Conservation (phyloP, 345 rosid genomes). For the Gossypioides kirkii region DNA sequence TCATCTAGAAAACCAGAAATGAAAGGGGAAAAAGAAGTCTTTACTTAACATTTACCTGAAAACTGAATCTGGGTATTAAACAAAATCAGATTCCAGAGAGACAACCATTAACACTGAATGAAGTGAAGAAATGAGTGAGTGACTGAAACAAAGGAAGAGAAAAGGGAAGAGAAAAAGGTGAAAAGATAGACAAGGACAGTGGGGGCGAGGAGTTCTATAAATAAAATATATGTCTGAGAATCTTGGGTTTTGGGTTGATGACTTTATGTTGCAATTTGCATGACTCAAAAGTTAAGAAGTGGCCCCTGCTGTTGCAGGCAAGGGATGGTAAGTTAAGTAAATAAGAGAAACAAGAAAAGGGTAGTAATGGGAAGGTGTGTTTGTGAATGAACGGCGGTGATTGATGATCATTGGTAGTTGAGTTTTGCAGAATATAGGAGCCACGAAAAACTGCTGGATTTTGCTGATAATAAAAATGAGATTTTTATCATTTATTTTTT, state of each 20-base stretch:
- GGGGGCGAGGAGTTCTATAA: slow-evolving; percentile 1
- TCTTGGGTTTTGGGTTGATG: slow-evolving; percentile 10
- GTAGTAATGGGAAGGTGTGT: background rate
- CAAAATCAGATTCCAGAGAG: background rate
- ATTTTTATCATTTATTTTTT: background rate
- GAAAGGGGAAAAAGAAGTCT: background rate
- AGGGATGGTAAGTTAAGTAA: slow-evolving; percentile 2
- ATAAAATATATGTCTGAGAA: slow-evolving; percentile 12
- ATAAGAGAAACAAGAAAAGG: background rate
- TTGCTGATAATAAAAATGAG: background rate
- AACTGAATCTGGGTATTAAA: background rate
- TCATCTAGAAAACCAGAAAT: background rate
- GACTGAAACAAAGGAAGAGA: background rate
- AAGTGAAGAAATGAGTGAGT: background rate
- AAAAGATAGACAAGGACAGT: slow-evolving; percentile 1
- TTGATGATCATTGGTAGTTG: background rate
- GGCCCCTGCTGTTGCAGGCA: background rate
- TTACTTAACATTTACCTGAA: background rate
- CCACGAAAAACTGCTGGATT: slow-evolving; percentile 1
- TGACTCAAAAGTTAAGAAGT: slow-evolving; percentile 4
- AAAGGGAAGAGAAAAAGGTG: background rate
- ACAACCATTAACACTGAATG: background rate
- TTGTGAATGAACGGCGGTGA: slow-evolving; percentile 3
- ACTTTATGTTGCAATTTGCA: slow-evolving; percentile 3
- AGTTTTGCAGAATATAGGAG: background rate